Base-by-base conservation (phyloP, 2,329 filamentous ascomycete species). In the Aureobasidium sp. region DNA sequence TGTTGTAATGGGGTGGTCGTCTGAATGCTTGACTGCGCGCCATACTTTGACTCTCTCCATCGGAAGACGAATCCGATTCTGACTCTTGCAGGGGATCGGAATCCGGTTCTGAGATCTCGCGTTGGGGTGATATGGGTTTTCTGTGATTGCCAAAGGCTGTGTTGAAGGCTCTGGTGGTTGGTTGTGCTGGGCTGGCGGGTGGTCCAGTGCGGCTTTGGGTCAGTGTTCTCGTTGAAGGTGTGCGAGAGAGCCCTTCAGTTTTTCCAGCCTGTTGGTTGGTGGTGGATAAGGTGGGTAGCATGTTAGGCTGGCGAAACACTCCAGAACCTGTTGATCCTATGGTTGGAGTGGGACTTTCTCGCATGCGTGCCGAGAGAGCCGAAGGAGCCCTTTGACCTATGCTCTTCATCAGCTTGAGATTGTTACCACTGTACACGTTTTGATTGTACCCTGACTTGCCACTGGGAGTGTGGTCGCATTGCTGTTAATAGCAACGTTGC, bases 311-410 rank as follows among this genome's bases (percentile, higher is more conserved):
- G 13, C 51, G 40, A 17, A 60, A 33, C 61, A 75, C 4, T 78
- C 78, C 33, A 73, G 75, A 15, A 78, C 69, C 19, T 29, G 21
- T 31, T 37, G 46, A 59, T 62, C 8, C 83, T 61, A 73, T 78
- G 42, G 77, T 75, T 10, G 78, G 73, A 54, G 79, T 69, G 2
- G 81, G 80, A n/a, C 79, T 80, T 60, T 86, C 84, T 65, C 77
- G 80, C 29, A 67, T 68, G n/a, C 82, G 79, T n/a, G 81, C 70
- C 9, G 83, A 84, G 19, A 85, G 70, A 2, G 81, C 75, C 2
- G 84, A 85, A 1, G 79, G 74, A 8, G 78, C 74, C 62, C 78
- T 73, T 19, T 72, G 69, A 60, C 70, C 73, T 69, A 50, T 21
- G 19, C 15, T 45, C 4, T 29, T 11, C 13, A 19, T 54, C 40